phyloP scores from a whole-genome alignment of 768 basidiomycete species.

The Leccinum subgranulosum region DNA sequence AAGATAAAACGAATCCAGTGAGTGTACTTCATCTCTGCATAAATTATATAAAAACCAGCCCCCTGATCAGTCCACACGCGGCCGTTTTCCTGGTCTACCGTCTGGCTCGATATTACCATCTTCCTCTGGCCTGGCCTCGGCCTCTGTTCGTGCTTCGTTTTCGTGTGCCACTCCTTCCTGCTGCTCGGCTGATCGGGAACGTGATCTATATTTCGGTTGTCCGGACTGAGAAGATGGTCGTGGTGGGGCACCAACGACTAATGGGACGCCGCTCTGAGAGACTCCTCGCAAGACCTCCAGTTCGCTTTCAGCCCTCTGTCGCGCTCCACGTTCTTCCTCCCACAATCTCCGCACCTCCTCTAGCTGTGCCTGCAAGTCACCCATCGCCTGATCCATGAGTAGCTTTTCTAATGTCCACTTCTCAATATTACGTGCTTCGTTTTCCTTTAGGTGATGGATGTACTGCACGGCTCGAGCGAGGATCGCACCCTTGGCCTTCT shows the following conservation, averaged over 20 bases:
- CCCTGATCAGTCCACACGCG: conserved; percentile 27
- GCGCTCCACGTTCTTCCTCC: conserved; percentile 68
- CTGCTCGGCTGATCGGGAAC: conserved; percentile 30
- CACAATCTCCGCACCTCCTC: conserved; percentile 79
- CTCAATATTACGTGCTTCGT: conserved; percentile 87
- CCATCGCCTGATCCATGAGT: conserved; percentile 91
- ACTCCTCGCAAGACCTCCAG: conserved; percentile 51
- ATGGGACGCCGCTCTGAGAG: conserved; percentile 11
- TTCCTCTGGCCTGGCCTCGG: conserved; percentile 18
- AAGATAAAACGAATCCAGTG: conserved; percentile 12
- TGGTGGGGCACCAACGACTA: conserved; percentile 2
- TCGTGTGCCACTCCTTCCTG: conserved; percentile 18
- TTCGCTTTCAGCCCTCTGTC: conserved; percentile 63
- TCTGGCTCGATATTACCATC: conserved; percentile 20
- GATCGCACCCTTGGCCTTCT: conserved; percentile 88
- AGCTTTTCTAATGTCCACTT: conserved; percentile 93
- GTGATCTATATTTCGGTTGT: conserved; percentile 12
- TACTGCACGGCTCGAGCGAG: conserved; percentile 87
- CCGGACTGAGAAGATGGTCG: conserved; percentile 20
- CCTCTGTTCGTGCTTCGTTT: conserved; percentile 22
- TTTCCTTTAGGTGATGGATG: conserved; percentile 87
- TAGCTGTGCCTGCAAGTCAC: conserved; percentile 77
- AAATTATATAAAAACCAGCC: conserved; percentile 14
- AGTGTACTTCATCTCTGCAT: conserved; percentile 9
- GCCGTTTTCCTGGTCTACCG: conserved; percentile 29